A percentile compares a stretch with the other conserved stretches of the same genome.
Evolutionary conservation across 2,329 filamentous ascomycete genomes (phyloP).

Genomic region (Coniochaeta sp.): DNA sequence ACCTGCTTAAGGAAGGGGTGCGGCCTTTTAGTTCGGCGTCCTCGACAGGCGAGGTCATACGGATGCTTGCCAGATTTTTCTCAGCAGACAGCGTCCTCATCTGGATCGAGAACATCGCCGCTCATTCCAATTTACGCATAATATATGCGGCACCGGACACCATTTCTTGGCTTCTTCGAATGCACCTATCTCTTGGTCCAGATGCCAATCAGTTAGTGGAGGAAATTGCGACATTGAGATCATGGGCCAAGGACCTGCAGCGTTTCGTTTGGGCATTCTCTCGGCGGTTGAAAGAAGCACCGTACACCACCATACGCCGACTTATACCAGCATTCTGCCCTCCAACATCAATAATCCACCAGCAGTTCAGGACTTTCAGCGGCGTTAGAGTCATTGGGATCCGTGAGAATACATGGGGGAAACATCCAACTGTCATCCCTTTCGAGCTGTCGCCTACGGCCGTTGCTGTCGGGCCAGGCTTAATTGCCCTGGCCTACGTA

Average conservation of each 20-base stretch:
- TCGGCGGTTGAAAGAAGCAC: slow-evolving; percentile 6
- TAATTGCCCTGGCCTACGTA: too few relatives aligned
- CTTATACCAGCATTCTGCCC: slow-evolving; percentile 19
- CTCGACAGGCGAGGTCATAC: slow-evolving; percentile 10
- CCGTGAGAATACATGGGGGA: too few relatives aligned
- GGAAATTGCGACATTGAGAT: slow-evolving; percentile 8
- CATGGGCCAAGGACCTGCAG: slow-evolving; percentile 15
- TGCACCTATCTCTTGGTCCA: too few relatives aligned
- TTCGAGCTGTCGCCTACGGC: too few relatives aligned
- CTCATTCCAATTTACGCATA: slow-evolving; percentile 10
- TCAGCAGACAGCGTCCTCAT: slow-evolving; percentile 6
- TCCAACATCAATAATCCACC: slow-evolving; percentile 10
- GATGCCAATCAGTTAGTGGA: too few relatives aligned
- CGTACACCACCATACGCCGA: slow-evolving; percentile 13
- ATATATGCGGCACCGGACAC: slow-evolving; percentile 15
- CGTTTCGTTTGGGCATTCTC: slow-evolving; percentile 15
- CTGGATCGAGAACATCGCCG: slow-evolving; percentile 15
- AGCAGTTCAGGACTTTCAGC: too few relatives aligned
- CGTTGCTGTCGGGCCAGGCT: too few relatives aligned
- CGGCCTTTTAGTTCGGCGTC: slow-evolving; percentile 2
- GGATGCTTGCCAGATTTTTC: slow-evolving; percentile 10
- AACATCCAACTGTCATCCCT: too few relatives aligned
- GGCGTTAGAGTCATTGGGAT: too few relatives aligned
- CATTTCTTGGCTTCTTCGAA: slow-evolving; percentile 6
- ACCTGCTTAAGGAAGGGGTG: too few relatives aligned